Evolutionary conservation across 2,329 filamentous ascomycete species (phyloP), one percentile per base, ranked within the genome.

Genomic region (Tolypocladium ophioglossoides): DNA sequence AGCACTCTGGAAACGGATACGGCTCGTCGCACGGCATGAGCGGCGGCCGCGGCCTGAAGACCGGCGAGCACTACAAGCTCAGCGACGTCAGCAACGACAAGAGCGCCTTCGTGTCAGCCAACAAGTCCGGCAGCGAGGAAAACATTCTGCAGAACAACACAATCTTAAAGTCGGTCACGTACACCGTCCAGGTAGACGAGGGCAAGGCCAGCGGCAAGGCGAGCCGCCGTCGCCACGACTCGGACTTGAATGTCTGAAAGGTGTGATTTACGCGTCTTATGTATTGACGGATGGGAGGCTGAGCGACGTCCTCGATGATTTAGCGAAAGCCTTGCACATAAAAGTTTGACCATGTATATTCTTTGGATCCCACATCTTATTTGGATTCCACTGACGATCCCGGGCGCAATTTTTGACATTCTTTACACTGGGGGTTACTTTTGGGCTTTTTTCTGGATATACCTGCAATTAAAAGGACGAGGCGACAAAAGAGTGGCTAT

Each of bases 121-220:
- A 57, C 40, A 64, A 64, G 30, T 62, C 63, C 9, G 62, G 59
- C 50, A 74, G 70, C 57, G 67, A 74, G 54, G 72, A 75, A 54
- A 68, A 73, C 30, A 74, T 74, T 4, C 60, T 73, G 6, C 56
- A 62, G 32, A 59, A 58, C 11, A 60, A 63, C n/a, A 62, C 64
- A 30, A 74, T 75, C 35, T 53, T 73, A 34, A 75, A 75, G 61
- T 73, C 70, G 1, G 64, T 75, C 16, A 70, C 70, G 2, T 74
- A 74, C 54, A 72, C 63, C 34, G 71, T 75, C 1, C 62, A 66
- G 24, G 65, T 74, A 14, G 70, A 71, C 46, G 61, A 71, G 11
- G 61, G 59, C 12, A 48, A 34, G 18, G 27, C 41, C 35, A 41
- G 49, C 37, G 50, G 39, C 27, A 46, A 52, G 14, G 34, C 20